Percentiles rank a stretch among this genome's conserved stretches.
phyloP scores from a whole-genome alignment of 805 yeast species.

The Dipodascus geniculatus region DNA sequence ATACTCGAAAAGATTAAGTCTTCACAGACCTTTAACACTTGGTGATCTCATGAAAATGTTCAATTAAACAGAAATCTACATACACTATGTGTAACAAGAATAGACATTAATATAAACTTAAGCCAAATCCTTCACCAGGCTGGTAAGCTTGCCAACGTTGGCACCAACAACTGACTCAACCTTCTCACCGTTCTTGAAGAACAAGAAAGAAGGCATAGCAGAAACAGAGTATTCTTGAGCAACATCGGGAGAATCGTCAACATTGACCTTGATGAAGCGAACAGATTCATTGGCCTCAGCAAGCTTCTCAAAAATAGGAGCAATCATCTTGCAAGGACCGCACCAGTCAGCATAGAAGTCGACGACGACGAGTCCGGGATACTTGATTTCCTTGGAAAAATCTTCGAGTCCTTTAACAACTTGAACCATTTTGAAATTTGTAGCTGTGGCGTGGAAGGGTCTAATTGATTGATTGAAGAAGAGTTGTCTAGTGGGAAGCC shows the following conservation, averaged over 20 bases:
- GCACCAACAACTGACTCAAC: conserved; percentile 80
- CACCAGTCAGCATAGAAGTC: conserved; percentile 97
- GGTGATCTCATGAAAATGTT: no score
- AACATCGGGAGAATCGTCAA: conserved; percentile 59
- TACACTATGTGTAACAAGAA: background rate
- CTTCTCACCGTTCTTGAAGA: conserved; percentile 67
- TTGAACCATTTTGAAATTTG: conserved; percentile 36
- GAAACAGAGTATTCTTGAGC: conserved; percentile 56
- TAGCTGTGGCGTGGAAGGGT: conserved; percentile 57
- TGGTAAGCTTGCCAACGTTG: conserved; percentile 43
- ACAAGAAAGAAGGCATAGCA: conserved; percentile 58
- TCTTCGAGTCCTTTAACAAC: conserved; percentile 40
- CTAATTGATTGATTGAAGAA: background rate
- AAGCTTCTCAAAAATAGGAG: conserved; percentile 83
- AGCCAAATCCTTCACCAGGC: conserved; percentile 51
- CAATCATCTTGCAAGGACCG: conserved; percentile 95
- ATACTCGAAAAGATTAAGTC: no score
- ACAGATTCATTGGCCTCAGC: conserved; percentile 40
- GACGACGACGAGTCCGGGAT: conserved; percentile 71
- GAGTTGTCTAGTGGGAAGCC: background rate
- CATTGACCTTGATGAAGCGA: conserved; percentile 78
- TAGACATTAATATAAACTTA: conserved; percentile 3
- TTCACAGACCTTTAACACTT: no score
- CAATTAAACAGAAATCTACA: background rate
- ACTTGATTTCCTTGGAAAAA: conserved; percentile 52